Evolutionary conservation across 2,329 filamentous ascomycete species (phyloP).

Genomic region (Colletotrichum lentis): DNA sequence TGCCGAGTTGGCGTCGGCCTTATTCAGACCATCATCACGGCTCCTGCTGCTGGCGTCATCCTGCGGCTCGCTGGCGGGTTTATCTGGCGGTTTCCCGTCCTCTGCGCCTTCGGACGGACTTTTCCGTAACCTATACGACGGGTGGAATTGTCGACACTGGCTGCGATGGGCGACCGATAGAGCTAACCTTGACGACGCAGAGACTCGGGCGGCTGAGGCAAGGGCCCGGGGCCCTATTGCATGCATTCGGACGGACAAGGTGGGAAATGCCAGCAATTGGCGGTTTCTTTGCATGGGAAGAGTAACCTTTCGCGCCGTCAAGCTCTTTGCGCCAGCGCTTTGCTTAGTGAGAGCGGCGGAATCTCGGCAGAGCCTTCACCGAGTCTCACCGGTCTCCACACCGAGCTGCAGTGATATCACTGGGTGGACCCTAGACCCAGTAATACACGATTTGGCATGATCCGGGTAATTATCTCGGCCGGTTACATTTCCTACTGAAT

Average conservation of each 20-base stretch:
- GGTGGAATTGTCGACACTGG: slow-evolving; percentile 38
- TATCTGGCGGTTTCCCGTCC: slow-evolving; percentile 36
- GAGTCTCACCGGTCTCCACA: slow-evolving; percentile 25
- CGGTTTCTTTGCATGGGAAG: slow-evolving; percentile 28
- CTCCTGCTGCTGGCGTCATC: slow-evolving; percentile 22
- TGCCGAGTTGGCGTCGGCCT: slow-evolving; percentile 10
- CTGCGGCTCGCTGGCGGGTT: slow-evolving; percentile 35
- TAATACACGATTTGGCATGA: neutral
- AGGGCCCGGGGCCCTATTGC: slow-evolving; percentile 41
- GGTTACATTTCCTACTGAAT: neutral
- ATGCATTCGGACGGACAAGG: slow-evolving; percentile 42
- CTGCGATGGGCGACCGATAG: slow-evolving; percentile 33
- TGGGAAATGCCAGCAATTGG: slow-evolving; percentile 37
- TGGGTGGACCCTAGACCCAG: slow-evolving; percentile 1
- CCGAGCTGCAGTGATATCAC: slow-evolving; percentile 19
- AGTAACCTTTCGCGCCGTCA: slow-evolving; percentile 9
- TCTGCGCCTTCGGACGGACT: slow-evolving; percentile 34
- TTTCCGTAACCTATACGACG: slow-evolving; percentile 34
- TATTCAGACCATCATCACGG: slow-evolving; percentile 17
- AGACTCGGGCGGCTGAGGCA: slow-evolving; percentile 37
- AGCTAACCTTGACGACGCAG: slow-evolving; percentile 26
- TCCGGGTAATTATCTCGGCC: neutral
- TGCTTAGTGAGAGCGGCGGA: slow-evolving; percentile 36
- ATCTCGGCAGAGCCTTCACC: slow-evolving; percentile 38
- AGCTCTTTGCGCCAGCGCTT: slow-evolving; percentile 23